Percentiles rank a stretch among this genome's conserved stretches.
Evolutionary conservation across 257 asterid species (phyloP).

Genomic region (Nicotiana obtusifolia): DNA sequence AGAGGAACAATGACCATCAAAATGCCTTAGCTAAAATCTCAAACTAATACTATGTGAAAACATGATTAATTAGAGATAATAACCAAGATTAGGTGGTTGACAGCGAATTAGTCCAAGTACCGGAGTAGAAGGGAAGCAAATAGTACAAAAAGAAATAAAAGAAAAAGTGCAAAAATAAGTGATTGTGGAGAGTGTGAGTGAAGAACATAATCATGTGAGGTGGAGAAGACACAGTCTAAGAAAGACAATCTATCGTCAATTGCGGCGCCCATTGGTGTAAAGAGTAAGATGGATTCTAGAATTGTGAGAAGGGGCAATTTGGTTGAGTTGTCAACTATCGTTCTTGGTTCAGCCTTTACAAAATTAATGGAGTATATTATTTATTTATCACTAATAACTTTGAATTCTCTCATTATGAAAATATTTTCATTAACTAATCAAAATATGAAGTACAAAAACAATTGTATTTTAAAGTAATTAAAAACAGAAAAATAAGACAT

Average conservation of each 20-base stretch:
- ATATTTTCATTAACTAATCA: neutral
- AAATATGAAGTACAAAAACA: too few relatives aligned
- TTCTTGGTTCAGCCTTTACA: neutral
- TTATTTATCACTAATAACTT: neutral
- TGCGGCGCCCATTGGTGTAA: constrained; percentile 33
- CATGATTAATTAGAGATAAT: too few relatives aligned
- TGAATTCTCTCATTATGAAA: too few relatives aligned
- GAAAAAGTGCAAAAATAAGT: neutral
- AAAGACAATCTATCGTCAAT: constrained; percentile 32
- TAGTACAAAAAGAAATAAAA: neutral
- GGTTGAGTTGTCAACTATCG: neutral
- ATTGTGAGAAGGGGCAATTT: neutral
- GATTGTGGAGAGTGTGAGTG: constrained; percentile 5
- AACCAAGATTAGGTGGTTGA: neutral
- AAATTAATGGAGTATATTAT: too few relatives aligned
- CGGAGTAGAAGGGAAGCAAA: constrained; percentile 17
- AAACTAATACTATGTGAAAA: too few relatives aligned
- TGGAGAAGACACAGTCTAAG: constrained; percentile 9
- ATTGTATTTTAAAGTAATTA: neutral
- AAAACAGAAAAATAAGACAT: neutral
- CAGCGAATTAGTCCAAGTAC: constrained; percentile 16
- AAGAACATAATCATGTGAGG: constrained; percentile 2
- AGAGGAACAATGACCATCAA: too few relatives aligned
- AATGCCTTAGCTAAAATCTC: too few relatives aligned
- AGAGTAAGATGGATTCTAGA: neutral